These are phyloP conservation scores for Pichia sp. DNA, from an alignment of 1,139 yeast genomes.

Conservation along the genomic window DNA sequence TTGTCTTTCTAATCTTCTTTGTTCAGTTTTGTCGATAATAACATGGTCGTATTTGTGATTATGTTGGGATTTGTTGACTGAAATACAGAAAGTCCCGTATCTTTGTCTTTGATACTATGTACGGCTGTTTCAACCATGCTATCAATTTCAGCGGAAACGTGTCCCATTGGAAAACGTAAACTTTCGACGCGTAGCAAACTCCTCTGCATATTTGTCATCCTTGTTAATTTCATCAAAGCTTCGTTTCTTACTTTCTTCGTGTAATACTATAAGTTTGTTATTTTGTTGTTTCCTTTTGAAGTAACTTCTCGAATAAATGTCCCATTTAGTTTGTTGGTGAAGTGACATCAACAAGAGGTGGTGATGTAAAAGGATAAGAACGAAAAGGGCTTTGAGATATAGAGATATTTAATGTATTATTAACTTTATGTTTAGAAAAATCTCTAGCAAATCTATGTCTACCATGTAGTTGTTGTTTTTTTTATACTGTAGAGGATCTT, in stretches of 20 bases:
- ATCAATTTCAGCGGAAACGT: constrained; percentile 4
- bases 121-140: constrained; percentile 21
- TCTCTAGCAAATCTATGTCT: too few relatives aligned
- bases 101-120: constrained; percentile 19
- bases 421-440: too few relatives aligned
- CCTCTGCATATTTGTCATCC: constrained; percentile 23
- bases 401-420: too few relatives aligned
- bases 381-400: too few relatives aligned
- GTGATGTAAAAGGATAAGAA: too few relatives aligned
- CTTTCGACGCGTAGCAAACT: constrained; percentile 41
- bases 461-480: too few relatives aligned
- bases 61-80: not conserved
- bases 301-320: constrained; percentile 36
- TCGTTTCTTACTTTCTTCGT: constrained; percentile 17
- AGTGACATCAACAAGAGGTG: too few relatives aligned
- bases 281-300: constrained; percentile 26
- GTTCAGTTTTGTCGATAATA: constrained; percentile 6
- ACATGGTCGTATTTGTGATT: not conserved
- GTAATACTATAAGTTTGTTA: constrained; percentile 15
- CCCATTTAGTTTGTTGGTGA: too few relatives aligned
- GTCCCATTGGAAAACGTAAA: constrained; percentile 33
- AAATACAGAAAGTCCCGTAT: constrained; percentile 23
- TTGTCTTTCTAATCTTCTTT: constrained; percentile 21
- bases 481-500: too few relatives aligned
- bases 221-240: constrained; percentile 34